Conservation (phyloP, 495 filamentous ascomycete genomes). For the Aspergillus ostianus region DNA sequence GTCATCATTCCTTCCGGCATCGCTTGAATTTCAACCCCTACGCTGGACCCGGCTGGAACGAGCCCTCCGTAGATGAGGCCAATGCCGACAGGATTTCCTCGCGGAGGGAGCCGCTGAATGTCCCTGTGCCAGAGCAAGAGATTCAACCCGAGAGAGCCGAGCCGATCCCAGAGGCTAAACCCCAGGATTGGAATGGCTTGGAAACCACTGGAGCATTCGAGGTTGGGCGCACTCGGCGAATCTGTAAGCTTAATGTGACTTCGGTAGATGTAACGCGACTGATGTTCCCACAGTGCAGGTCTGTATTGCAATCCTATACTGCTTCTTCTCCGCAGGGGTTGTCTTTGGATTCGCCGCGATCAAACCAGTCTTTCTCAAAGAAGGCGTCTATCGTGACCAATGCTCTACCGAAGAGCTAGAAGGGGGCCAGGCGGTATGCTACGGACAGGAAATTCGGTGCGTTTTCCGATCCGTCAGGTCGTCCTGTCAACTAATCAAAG, state of each 20-base stretch:
- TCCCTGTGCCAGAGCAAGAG: conserved; percentile 13
- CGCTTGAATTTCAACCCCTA: conserved; percentile 48
- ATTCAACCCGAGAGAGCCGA: conserved; percentile 6
- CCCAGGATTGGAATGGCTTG: neutral
- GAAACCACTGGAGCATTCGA: conserved; percentile 47
- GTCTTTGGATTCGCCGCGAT: conserved; percentile 80
- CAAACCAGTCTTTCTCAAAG: conserved; percentile 74
- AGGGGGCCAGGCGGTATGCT: conserved; percentile 62
- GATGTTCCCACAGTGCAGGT: conserved; percentile 33
- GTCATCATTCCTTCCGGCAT: conserved; percentile 19
- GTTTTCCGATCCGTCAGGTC: conserved; percentile 2
- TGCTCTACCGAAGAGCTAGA: conserved; percentile 62
- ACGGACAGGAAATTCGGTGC: conserved; percentile 72
- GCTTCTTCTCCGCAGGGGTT: conserved; percentile 74
- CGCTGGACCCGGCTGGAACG: conserved; percentile 41
- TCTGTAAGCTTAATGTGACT: conserved; percentile 46
- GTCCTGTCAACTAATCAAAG: neutral
- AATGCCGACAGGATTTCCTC: conserved; percentile 30
- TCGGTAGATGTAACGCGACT: neutral
- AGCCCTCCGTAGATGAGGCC: conserved; percentile 29
- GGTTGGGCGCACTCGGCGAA: conserved; percentile 60
- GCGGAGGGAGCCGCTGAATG: conserved; percentile 22
- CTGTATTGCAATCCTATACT: conserved; percentile 67
- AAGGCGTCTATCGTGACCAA: conserved; percentile 67
- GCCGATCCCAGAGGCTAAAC: neutral